Base-by-base conservation (phyloP, 768 basidiomycete species). In the Suillus plorans region DNA sequence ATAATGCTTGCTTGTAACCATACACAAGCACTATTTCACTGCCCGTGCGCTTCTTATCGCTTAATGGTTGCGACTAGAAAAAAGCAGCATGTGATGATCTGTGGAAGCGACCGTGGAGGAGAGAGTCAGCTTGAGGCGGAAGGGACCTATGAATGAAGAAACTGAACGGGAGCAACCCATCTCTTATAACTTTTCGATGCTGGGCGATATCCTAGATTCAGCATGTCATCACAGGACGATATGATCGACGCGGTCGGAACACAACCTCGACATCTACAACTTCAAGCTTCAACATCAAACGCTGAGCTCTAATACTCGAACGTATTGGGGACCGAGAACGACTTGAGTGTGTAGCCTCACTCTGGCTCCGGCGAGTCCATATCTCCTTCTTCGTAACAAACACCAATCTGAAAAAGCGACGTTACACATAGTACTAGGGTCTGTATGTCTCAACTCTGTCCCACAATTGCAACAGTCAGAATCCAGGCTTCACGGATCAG, bases 301-400 rank as follows among this genome's bases (percentile, higher is more conserved):
- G 10, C 4, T 31, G 18, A 53, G 4, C 87, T 2, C 84, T 31
- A 6, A 31, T 18, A 42, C 16, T 42, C 6, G 41, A 41, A 41
- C 5, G 14, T 93, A 42, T 42, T 44, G 42, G 20, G 31, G 6
- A 9, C 16, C 42, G 14, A 42, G 42, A 18, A 6, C 8, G 18
- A 44, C 18, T 20, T 44, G 8, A 41, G 41, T 44, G 42, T 44
- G 45, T 4, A 47, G n/a, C 45, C 45, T 47, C n/a, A 45, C 20
- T 12, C 45, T 47, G n/a, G n/a, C n/a, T 18, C 36, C 10, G 36
- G 36, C 10, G 36, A 37, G 36, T 37, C 14, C 4, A 25, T 25
- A 14, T 28, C 10, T 47, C 44, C 13, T 25, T n/a, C 49, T 28
- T 52, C 4, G 7, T 14, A 2, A 16, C 49, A 14, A 50, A 50